Conservation (phyloP, 2,329 filamentous ascomycete genomes). For the Epicoccum nigrum region DNA sequence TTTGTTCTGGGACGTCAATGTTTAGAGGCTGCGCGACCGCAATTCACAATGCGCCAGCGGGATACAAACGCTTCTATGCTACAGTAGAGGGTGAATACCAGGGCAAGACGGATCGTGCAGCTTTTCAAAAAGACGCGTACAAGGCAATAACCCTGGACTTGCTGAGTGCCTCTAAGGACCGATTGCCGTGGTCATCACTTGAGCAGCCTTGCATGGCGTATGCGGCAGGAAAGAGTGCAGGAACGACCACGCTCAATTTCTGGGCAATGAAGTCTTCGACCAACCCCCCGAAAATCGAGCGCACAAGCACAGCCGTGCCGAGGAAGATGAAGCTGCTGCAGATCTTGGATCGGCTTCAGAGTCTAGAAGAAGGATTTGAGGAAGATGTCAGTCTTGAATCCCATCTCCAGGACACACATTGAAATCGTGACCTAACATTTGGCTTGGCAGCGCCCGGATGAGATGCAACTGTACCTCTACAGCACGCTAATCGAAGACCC, state of each 20-base stretch:
- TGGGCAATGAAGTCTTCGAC: slow-evolving; percentile 67
- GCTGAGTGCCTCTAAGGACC: slow-evolving; percentile 41
- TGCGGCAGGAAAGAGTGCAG: slow-evolving; percentile 68
- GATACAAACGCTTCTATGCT: slow-evolving; percentile 49
- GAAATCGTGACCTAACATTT: slow-evolving; percentile 39
- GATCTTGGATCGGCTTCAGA: slow-evolving; percentile 52
- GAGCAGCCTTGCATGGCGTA: slow-evolving; percentile 77
- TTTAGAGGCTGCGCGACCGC: slow-evolving; percentile 50
- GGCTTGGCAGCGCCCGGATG: slow-evolving; percentile 46
- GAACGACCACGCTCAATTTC: slow-evolving; percentile 74
- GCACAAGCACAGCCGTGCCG: slow-evolving; percentile 65
- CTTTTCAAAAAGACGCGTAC: slow-evolving; percentile 45
- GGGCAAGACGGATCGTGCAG: slow-evolving; percentile 47
- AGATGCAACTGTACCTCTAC: slow-evolving; percentile 66
- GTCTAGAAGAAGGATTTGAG: slow-evolving; percentile 50
- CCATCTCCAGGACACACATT: slow-evolving; percentile 9
- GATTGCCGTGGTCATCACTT: slow-evolving; percentile 70
- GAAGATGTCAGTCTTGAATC: slow-evolving; percentile 49
- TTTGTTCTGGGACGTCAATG: slow-evolving; percentile 47
- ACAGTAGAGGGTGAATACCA: slow-evolving; percentile 49
- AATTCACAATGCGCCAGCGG: slow-evolving; percentile 44
- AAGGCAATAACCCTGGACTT: slow-evolving; percentile 48
- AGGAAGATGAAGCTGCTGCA: slow-evolving; percentile 64
- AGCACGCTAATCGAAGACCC: slow-evolving; percentile 70
- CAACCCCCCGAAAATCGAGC: slow-evolving; percentile 61